A percentile compares a stretch with the other conserved stretches of the same genome.
These are phyloP conservation scores for Kandelia obovata DNA, from an alignment of 345 rosid species.

Conservation along the genomic window DNA sequence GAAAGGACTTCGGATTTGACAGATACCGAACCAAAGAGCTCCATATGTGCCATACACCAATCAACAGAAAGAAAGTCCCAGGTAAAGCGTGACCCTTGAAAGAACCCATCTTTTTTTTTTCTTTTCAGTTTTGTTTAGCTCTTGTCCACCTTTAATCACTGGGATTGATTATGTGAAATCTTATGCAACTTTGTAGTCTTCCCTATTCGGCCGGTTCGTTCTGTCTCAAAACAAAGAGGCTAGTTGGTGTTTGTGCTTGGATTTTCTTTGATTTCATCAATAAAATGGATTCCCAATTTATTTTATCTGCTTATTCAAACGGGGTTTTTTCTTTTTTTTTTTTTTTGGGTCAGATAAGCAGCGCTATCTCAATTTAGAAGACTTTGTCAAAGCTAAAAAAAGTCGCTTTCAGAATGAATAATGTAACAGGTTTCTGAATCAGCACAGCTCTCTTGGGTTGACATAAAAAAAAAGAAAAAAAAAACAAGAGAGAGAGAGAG, in stretches of 20 bases:
- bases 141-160: background rate
- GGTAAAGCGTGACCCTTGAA: slow-evolving; percentile 91
- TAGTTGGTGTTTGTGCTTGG: background rate
- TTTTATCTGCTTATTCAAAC: background rate
- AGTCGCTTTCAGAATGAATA: background rate
- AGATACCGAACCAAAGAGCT: slow-evolving; percentile 55
- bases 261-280: background rate
- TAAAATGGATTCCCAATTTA: background rate
- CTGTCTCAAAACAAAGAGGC: background rate
- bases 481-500: background rate
- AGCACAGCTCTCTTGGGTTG: background rate
- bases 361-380: background rate
- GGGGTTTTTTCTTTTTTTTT: no score
- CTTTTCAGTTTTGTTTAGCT: background rate
- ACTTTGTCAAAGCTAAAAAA: background rate
- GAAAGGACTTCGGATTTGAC: slow-evolving; percentile 60
- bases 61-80: slow-evolving; percentile 68
- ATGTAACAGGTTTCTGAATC: background rate
- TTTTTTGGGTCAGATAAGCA: no score
- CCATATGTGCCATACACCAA: slow-evolving; percentile 91
- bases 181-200: background rate
- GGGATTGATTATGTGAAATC: background rate
- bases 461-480: background rate
- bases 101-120: slow-evolving; percentile 68
- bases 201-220: slow-evolving; percentile 8